Percentiles rank a stretch among this genome's conserved stretches.
Evolutionary conservation across 768 basidiomycete species (phyloP).

Genomic region (Lepiota brunneoincarnata): DNA sequence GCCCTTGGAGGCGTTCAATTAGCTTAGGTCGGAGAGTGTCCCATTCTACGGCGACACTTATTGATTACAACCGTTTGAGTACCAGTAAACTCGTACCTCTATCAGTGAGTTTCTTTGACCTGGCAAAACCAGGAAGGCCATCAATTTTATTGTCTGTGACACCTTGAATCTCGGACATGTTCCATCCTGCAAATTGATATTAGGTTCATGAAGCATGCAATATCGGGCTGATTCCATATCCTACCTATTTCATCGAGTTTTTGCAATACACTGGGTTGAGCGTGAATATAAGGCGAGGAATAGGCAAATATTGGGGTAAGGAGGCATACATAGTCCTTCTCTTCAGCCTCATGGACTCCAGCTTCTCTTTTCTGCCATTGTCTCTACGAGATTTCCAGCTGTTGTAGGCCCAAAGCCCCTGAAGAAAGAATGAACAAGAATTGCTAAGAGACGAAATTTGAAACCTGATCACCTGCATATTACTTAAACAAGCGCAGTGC

Average conservation of each 20-base stretch:
- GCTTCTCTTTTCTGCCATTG: background rate
- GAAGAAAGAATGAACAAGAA: no score
- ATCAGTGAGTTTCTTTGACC: background rate
- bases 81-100: background rate
- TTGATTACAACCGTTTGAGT: background rate
- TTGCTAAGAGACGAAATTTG: no score
- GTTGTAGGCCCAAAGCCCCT: no score
- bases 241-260: background rate
- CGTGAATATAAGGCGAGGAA: background rate
- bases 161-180: background rate
- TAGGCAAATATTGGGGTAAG: background rate
- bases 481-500: no score
- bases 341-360: background rate
- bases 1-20: background rate
- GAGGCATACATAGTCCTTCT: background rate
- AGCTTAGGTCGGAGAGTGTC: background rate
- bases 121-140: background rate
- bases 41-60: background rate
- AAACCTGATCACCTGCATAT: no score
- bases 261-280: background rate
- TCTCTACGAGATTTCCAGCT: no score
- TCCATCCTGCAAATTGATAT: background rate
- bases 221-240: no score
- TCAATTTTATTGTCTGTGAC: background rate
- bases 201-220: no score